Percentiles rank a stretch among this genome's conserved stretches.
These are phyloP conservation scores for Camelina neglecta DNA, from an alignment of 345 rosid genomes.

Conservation along the genomic window DNA sequence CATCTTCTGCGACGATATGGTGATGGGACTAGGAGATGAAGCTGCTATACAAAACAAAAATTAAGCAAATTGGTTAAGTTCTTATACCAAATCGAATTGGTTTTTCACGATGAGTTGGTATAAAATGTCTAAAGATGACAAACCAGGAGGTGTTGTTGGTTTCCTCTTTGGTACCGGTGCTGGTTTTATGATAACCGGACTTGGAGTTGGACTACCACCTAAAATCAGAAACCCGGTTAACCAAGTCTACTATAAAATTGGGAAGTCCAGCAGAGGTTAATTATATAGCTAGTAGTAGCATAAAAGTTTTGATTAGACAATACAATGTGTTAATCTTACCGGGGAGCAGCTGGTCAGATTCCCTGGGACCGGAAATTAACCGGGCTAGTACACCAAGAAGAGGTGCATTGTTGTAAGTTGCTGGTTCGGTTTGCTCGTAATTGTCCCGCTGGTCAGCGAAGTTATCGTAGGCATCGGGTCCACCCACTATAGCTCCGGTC, in stretches of 20 bases:
- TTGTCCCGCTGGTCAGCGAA: conserved; percentile 91
- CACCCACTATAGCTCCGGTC: conserved; percentile 92
- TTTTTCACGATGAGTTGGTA: background rate
- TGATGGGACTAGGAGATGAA: conserved; percentile 54
- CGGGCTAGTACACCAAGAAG: conserved; percentile 86
- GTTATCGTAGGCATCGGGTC: conserved; percentile 92
- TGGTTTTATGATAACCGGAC: conserved; percentile 51
- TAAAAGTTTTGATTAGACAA: no score
- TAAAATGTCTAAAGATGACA: background rate
- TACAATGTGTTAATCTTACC: conserved; percentile 46
- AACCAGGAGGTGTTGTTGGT: conserved; percentile 69
- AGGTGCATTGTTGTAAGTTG: conserved; percentile 96
- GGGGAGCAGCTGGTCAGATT: conserved; percentile 81
- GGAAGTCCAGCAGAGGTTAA: no score
- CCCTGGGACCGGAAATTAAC: conserved; percentile 60
- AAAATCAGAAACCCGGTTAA: background rate
- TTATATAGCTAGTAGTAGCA: no score
- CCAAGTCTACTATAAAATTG: background rate
- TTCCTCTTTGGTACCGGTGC: conserved; percentile 48
- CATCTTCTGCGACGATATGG: conserved; percentile 65
- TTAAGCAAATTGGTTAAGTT: background rate
- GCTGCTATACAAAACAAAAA: conserved; percentile 43
- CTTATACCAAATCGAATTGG: background rate
- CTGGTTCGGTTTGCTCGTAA: conserved; percentile 96
- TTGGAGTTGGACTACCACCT: conserved; percentile 52